phyloP scores from a whole-genome alignment of 2,329 filamentous ascomycete species.

The Aspergillus costaricaensis region DNA sequence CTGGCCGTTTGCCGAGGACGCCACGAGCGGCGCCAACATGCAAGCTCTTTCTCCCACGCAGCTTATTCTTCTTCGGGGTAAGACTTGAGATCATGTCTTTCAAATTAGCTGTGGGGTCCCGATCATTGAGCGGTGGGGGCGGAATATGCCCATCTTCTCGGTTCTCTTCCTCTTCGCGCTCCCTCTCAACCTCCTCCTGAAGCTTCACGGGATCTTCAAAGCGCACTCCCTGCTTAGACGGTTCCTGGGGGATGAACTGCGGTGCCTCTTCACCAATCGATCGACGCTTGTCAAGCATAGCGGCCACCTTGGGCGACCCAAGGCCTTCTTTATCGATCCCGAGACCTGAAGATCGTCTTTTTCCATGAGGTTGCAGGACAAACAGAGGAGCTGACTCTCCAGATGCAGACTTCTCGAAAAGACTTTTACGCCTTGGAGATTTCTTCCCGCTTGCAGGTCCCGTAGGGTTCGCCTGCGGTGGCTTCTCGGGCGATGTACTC shows the following conservation, averaged over 20 bases:
- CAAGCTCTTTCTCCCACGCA: conserved; percentile 72
- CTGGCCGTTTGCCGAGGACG: conserved; percentile 71
- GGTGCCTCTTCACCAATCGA: conserved; percentile 70
- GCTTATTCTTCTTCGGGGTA: conserved; percentile 70
- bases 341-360: conserved; percentile 63
- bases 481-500: conserved; percentile 53
- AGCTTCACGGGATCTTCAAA: conserved; percentile 68
- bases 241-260: conserved; percentile 61
- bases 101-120: conserved; percentile 67
- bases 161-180: conserved; percentile 62
- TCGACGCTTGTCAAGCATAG: conserved; percentile 68
- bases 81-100: conserved; percentile 77
- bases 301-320: conserved; percentile 73
- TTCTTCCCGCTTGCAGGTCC: conserved; percentile 40
- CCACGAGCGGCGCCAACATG: conserved; percentile 74
- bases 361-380: conserved; percentile 61
- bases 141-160: conserved; percentile 59
- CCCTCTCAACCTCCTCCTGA: conserved; percentile 64
- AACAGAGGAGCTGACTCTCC: conserved; percentile 64
- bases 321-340: conserved; percentile 70
- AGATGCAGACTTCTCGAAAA: conserved; percentile 60
- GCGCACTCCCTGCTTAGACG: conserved; percentile 51
- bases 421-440: conserved; percentile 37
- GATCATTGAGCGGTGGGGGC: conserved; percentile 33
- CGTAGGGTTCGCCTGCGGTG: conserved; percentile 47